A percentile compares a stretch with the other conserved stretches of the same genome.
Conservation (phyloP, 179 eudicot genomes). For the Patellifolia procumbens region DNA sequence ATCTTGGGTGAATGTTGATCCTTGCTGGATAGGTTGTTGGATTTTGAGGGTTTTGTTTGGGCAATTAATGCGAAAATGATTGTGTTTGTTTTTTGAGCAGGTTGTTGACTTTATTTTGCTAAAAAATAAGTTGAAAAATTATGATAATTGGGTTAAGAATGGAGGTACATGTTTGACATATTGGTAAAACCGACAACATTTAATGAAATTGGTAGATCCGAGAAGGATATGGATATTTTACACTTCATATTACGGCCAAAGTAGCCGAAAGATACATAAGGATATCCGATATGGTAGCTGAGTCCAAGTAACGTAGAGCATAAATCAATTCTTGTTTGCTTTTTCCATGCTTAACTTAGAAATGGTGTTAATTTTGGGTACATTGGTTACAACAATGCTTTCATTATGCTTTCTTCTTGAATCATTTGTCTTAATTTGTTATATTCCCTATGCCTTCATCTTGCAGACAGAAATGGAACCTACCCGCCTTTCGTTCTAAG, state of each 20-base stretch:
- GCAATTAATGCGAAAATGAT: no score
- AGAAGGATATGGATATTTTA: no score
- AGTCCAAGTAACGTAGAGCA: no score
- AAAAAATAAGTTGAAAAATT: not conserved
- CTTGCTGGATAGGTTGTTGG: no score
- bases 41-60: no score
- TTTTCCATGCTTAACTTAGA: not conserved
- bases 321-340: not conserved
- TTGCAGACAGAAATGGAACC: conserved; percentile 57
- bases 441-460: not conserved
- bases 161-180: not conserved
- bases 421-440: not conserved
- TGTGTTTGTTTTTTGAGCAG: not conserved
- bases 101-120: not conserved
- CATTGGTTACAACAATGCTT: not conserved
- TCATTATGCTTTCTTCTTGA: not conserved
- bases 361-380: not conserved
- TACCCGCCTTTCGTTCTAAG: conserved; percentile 49
- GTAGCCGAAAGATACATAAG: no score
- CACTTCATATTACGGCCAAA: no score
- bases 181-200: not conserved
- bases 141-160: not conserved
- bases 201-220: not conserved
- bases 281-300: no score
- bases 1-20: no score